A percentile compares a stretch with the other conserved stretches of the same genome.
Conservation (phyloP, 441 rosid genomes). For the Dalechampia spathulata region DNA sequence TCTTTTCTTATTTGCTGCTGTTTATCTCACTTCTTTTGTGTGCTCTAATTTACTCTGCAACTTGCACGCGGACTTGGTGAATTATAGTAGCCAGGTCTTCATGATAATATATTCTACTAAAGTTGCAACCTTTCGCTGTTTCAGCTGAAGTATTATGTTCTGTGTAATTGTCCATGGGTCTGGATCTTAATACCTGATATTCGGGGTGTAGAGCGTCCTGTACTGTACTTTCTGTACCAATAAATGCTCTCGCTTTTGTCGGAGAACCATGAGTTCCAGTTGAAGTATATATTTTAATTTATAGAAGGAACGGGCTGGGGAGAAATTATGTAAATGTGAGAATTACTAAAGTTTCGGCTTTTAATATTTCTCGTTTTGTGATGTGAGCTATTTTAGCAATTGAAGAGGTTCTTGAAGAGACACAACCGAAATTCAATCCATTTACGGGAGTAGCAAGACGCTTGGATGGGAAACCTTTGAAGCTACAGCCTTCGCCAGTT, state of each 20-base stretch:
- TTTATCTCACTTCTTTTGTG: not conserved
- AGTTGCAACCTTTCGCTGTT: not conserved
- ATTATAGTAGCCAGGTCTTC: not conserved
- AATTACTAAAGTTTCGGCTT: no score
- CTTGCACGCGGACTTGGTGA: not conserved
- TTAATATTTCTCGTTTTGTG: not conserved
- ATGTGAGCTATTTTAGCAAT: constrained; percentile 25
- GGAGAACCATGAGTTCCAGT: not conserved
- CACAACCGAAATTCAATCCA: constrained; percentile 70
- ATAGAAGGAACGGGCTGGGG: not conserved
- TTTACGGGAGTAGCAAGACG: constrained; percentile 81
- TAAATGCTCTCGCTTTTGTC: not conserved
- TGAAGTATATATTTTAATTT: not conserved
- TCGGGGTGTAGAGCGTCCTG: no score
- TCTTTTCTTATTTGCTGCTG: not conserved
- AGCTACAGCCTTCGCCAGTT: constrained; percentile 36
- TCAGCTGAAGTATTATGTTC: not conserved
- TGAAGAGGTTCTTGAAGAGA: constrained; percentile 48
- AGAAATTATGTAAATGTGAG: no score
- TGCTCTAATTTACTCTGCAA: not conserved
- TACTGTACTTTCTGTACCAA: not conserved
- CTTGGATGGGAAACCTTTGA: constrained; percentile 72
- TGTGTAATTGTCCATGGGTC: not conserved
- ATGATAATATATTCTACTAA: not conserved
- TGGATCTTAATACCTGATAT: not conserved